Base-by-base conservation (phyloP, 306 rosid species). In the Prunus campanulata region DNA sequence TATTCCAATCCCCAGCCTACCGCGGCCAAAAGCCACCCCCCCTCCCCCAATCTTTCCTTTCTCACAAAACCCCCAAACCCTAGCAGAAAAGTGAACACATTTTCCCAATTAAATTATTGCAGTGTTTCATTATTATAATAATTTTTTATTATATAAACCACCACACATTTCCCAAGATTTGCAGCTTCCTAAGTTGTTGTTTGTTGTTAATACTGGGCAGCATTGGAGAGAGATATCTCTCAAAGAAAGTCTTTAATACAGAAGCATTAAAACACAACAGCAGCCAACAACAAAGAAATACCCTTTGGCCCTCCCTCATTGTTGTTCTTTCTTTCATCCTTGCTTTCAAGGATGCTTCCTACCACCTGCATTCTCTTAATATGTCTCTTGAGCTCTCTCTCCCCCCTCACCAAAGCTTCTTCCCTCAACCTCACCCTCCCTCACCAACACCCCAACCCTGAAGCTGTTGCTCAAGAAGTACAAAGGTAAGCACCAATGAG, bases 391-490 rank as follows among this genome's bases (percentile, higher is more conserved):
- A 82, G 76, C 74, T 87, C 78, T 30, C 78, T 85, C 71, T 73
- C 81, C 20, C n/a, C 82, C n/a, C 82, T 69, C 77, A 72, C 82
- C 68, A 64, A 71, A 66, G 97, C 97, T 29, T 25, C 79, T 24
- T 47, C 24, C 25, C 60, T 81, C 84, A 92, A 88, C 71, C 91
- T 91, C 82, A 82, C 90, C 75, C 82, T 88, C 27, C 96, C 94
- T 72, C 93, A 92, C 72, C 97, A 90, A 44, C 96, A 92, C 64
- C 93, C 92, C n/a, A 32, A 84, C 85, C 99, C 99, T 72, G 98
- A 96, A 80, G 66, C 89, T 39, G 90, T 96, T 13, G 97, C 83
- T 69, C 82, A 79, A 1, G 85, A 93, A 76, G 85, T 96, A 72
- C 98, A 92, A 59, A 82, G 97, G 99, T 92, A 86, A 77, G 19